Evolutionary conservation across 768 basidiomycete genomes (phyloP), one percentile per base, ranked within the genome.

Genomic region (Nevesoporus exiguus): DNA sequence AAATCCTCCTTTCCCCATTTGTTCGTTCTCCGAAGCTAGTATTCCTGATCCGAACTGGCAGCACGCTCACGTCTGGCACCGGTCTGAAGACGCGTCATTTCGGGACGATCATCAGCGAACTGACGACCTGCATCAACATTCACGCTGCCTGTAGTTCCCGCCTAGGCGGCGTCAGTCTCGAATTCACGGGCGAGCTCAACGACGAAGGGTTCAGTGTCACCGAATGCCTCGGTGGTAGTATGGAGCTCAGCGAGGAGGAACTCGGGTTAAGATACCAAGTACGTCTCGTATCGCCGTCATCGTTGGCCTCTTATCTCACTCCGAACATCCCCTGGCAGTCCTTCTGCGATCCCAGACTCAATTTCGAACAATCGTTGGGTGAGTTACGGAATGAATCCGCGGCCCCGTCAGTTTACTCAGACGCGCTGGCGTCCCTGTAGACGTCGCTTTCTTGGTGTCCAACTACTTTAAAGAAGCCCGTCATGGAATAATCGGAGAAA

Each of bases 281-380:
- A 13, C 17, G 77, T 54, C 11, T 0, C 50, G 7, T 45, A 51
- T 21, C 21, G 29, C 43, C 15, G 15, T 36, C 34, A 14, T 15
- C 15, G 15, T 36, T 10, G 39, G 39, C 19, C 2, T 25, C 44
- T 52, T 22, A 7, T 10, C 13, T 52, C 5, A 54, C 49, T 17
- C 41, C 33, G 48, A 39, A 29, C n/a, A 40, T 45, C 43, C 13
- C 25, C 52, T 37, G 31, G 4, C 52, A 90, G 88, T 85, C 88
- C 1, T 96, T 96, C 74, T 98, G 96, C 66, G 95, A 98, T 74
- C 96, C 94, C 2, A 75, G 95, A 42, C 73, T 98, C 58, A 96
- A 97, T 69, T 93, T 93, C 61, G 94, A 96, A 71, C 94, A 96
- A 69, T 88, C 87, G 42, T 78, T 98, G n/a, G 92, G 92, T 93